A percentile compares a stretch with the other conserved stretches of the same genome.
Evolutionary conservation across 768 basidiomycete species (phyloP).

Genomic region (Vishniacozyma victoriae): DNA sequence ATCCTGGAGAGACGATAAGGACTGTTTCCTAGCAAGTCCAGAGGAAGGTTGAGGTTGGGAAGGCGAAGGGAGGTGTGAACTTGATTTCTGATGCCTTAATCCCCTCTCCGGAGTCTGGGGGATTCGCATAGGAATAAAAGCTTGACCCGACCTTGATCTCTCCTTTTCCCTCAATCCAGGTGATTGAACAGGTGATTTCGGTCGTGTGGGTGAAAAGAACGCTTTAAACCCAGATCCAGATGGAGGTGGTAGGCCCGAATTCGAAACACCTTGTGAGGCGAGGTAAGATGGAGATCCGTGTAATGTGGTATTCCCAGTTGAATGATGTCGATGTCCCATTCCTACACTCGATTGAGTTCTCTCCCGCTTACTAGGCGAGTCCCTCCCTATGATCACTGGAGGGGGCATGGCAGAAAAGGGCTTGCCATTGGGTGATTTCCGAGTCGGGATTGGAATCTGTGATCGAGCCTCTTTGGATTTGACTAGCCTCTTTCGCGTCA

Average conservation of each 20-base stretch:
- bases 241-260: too few relatives aligned
- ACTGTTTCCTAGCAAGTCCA: conserved; percentile 32
- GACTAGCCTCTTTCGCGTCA: conserved; percentile 24
- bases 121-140: too few relatives aligned
- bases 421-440: neutral
- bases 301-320: conserved; percentile 9
- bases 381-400: neutral
- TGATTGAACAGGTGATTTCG: too few relatives aligned
- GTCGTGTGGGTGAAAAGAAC: too few relatives aligned
- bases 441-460: conserved; percentile 5
- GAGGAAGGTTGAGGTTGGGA: conserved; percentile 23
- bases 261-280: too few relatives aligned
- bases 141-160: too few relatives aligned
- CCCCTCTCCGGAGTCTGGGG: too few relatives aligned
- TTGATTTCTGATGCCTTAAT: conserved; percentile 43
- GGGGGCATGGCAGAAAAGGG: neutral
- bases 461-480: conserved; percentile 9
- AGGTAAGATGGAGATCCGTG: too few relatives aligned
- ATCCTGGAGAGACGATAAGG: conserved; percentile 34
- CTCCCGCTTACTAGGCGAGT: neutral
- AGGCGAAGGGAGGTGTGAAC: conserved; percentile 20
- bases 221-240: too few relatives aligned
- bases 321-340: conserved; percentile 13
- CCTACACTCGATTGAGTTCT: conserved; percentile 5
- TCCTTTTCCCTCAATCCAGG: too few relatives aligned